phyloP scores from a whole-genome alignment of 768 basidiomycete species.

The Suillus fuscotomentosus region DNA sequence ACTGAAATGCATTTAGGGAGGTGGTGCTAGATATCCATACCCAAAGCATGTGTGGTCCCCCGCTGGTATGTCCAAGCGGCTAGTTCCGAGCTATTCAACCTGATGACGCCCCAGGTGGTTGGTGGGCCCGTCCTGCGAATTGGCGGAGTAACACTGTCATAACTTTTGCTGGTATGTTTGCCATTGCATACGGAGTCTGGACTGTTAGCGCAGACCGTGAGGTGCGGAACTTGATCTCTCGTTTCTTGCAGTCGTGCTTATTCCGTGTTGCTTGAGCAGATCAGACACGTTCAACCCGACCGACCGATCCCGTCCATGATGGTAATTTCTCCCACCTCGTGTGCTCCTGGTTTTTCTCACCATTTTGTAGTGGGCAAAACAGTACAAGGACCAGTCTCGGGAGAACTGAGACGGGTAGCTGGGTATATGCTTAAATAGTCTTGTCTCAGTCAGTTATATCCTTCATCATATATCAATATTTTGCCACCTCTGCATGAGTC shows the following conservation, averaged over 20 bases:
- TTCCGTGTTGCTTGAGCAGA: conserved; percentile 35
- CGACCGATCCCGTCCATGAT: conserved; percentile 78
- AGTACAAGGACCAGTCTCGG: conserved; percentile 37
- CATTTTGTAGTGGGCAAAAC: conserved; percentile 45
- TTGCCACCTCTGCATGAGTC: neutral
- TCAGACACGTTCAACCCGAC: conserved; percentile 56
- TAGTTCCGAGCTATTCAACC: conserved; percentile 4
- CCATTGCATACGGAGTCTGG: conserved; percentile 68
- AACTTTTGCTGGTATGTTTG: conserved; percentile 63
- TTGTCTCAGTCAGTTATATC: neutral
- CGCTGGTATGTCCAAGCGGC: conserved; percentile 52
- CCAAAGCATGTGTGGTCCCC: conserved; percentile 96
- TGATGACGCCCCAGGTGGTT: conserved; percentile 64
- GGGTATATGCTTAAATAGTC: neutral
- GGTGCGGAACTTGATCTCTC: conserved; percentile 44
- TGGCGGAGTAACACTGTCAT: conserved; percentile 87
- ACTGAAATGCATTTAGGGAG: conserved; percentile 48
- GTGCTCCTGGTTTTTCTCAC: conserved; percentile 6
- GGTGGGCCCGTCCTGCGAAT: conserved; percentile 92
- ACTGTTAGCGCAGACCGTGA: conserved; percentile 74
- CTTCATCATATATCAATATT: neutral
- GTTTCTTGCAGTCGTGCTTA: neutral
- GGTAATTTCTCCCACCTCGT: conserved; percentile 40
- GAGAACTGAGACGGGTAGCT: neutral
- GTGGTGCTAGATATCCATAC: conserved; percentile 86